A percentile compares a stretch with the other conserved stretches of the same genome.
These are phyloP conservation scores for Scheffersomyces stipitis DNA, from an alignment of 805 yeast genomes.

Conservation along the genomic window DNA sequence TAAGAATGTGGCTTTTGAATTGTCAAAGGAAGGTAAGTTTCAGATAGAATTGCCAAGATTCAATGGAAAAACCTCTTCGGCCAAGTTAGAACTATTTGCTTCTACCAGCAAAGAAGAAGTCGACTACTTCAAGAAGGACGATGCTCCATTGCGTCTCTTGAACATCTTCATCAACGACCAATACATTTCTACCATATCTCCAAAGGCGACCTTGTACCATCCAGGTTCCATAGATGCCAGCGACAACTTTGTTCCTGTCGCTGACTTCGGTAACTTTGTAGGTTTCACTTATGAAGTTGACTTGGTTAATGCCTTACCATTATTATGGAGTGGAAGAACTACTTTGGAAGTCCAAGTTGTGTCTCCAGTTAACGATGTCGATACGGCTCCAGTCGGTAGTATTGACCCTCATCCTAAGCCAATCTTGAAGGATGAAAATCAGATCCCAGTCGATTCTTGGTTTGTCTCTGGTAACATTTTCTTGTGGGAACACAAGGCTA, in stretches of 20 bases:
- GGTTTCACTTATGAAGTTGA: constrained; percentile 27
- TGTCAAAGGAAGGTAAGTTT: constrained; percentile 15
- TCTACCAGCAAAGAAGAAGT: constrained; percentile 28
- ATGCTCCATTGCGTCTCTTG: constrained; percentile 25
- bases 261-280: constrained; percentile 23
- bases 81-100: constrained; percentile 23
- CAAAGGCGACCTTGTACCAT: constrained; percentile 29
- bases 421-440: constrained; percentile 9
- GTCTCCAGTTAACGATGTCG: constrained; percentile 19
- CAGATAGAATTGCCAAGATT: not conserved
- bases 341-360: constrained; percentile 22
- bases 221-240: constrained; percentile 18
- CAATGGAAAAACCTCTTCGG: constrained; percentile 17
- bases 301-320: constrained; percentile 24
- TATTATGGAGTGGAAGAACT: constrained; percentile 23
- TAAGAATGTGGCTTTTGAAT: constrained; percentile 14
- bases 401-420: constrained; percentile 18
- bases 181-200: constrained; percentile 21
- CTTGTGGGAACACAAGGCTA: constrained; percentile 20
- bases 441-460: constrained; percentile 22
- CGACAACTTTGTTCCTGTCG: constrained; percentile 23
- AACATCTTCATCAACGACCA: constrained; percentile 21
- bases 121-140: constrained; percentile 17
- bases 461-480: constrained; percentile 25
- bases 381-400: constrained; percentile 15